Evolutionary conservation across 306 rosid species (phyloP).

Genomic region (Astragalus glycyphyllos): DNA sequence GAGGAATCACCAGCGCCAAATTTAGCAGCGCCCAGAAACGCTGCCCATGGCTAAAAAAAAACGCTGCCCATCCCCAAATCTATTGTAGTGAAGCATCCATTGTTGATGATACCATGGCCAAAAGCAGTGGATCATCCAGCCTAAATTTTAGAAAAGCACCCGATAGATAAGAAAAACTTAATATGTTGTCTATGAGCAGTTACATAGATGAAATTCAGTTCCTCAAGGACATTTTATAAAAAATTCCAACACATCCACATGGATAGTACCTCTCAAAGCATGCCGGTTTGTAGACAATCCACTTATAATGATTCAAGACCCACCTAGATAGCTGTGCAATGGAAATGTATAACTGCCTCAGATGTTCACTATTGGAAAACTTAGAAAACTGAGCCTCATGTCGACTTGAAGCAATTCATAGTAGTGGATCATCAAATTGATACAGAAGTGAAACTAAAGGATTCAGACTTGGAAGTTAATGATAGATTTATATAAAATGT

Average conservation of each 20-base stretch:
- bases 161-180: conserved; percentile 3
- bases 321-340: conserved; percentile 63
- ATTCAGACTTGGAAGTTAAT: background rate
- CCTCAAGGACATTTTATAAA: conserved; percentile 83
- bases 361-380: too few relatives aligned
- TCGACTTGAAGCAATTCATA: background rate
- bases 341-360: conserved; percentile 28
- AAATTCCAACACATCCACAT: conserved; percentile 54
- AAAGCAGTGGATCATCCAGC: too few relatives aligned
- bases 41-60: too few relatives aligned
- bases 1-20: too few relatives aligned
- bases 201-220: conserved; percentile 83
- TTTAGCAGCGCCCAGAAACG: too few relatives aligned
- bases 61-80: too few relatives aligned
- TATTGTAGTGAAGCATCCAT: too few relatives aligned
- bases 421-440: background rate
- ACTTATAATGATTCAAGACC: conserved; percentile 87
- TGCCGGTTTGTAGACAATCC: conserved; percentile 94
- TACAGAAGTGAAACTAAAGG: background rate
- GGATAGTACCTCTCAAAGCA: conserved; percentile 77
- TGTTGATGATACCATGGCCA: too few relatives aligned
- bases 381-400: background rate
- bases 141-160: too few relatives aligned
- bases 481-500: background rate
- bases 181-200: conserved; percentile 31